Percentiles rank a stretch among this genome's conserved stretches.
Evolutionary conservation across 2,329 filamentous ascomycete genomes (phyloP).

Genomic region (Penicillium sp.): DNA sequence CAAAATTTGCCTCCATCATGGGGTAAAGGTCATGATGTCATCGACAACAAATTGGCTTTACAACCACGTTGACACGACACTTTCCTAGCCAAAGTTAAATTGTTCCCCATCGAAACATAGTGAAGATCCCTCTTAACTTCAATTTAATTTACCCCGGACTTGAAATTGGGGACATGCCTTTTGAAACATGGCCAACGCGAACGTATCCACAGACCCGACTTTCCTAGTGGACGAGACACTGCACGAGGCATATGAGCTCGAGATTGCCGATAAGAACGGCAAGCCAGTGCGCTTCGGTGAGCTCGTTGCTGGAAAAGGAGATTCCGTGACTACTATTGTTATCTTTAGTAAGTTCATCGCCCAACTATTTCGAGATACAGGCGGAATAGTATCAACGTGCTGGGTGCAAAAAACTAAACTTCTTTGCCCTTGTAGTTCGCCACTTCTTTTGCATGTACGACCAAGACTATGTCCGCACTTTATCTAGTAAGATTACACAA

Average conservation of each 20-base stretch:
- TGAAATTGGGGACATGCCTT: neutral
- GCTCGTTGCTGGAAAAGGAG: conserved; percentile 22
- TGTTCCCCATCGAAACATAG: neutral
- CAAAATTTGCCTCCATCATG: too few relatives aligned
- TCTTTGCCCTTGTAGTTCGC: conserved; percentile 10
- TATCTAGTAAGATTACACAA: conserved; percentile 13
- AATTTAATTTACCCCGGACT: neutral
- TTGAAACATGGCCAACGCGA: conserved; percentile 1
- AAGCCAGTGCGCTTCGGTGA: conserved; percentile 22
- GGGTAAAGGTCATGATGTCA: conserved; percentile 1
- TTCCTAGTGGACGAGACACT: conserved; percentile 15
- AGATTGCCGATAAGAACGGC: conserved; percentile 16
- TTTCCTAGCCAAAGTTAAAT: neutral
- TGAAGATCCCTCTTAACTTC: neutral
- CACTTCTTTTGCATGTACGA: conserved; percentile 28
- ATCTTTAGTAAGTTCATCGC: conserved; percentile 17
- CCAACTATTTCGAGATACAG: neutral
- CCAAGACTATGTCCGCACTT: conserved; percentile 21
- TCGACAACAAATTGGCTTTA: neutral
- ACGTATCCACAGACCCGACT: neutral
- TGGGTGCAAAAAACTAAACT: neutral
- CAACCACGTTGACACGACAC: neutral
- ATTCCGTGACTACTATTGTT: conserved; percentile 21
- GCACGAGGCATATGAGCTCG: conserved; percentile 24
- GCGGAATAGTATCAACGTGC: neutral